A percentile compares a stretch with the other conserved stretches of the same genome.
These are phyloP conservation scores for Solanum sparsipilum DNA, from an alignment of 257 asterid genomes.

Conservation along the genomic window DNA sequence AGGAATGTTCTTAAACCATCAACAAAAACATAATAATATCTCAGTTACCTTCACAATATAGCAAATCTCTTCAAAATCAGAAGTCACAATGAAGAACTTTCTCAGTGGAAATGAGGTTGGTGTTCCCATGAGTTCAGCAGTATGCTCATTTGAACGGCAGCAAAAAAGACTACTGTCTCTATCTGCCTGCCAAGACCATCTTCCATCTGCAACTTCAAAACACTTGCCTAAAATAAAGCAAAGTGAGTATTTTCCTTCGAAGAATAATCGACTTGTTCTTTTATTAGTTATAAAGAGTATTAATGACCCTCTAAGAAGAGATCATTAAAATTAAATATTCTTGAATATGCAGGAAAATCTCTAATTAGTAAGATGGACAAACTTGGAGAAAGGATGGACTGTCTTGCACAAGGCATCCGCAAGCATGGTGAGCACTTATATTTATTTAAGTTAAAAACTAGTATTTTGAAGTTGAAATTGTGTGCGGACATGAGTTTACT, in stretches of 20 bases:
- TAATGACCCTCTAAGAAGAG: not conserved
- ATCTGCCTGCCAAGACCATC: not conserved
- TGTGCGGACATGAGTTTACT: too few species aligned
- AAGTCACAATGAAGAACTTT: not conserved
- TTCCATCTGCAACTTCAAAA: not conserved
- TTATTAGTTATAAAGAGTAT: not conserved
- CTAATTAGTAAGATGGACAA: not conserved
- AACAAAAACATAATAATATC: not conserved
- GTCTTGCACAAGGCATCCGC: slow-evolving; percentile 30
- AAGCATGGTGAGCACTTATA: slow-evolving; percentile 19
- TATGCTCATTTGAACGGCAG: not conserved
- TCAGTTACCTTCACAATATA: not conserved
- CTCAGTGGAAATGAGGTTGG: not conserved
- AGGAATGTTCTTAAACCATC: not conserved
- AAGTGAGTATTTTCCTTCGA: not conserved
- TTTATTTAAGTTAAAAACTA: not conserved
- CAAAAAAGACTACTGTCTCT: not conserved
- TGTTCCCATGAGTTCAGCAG: not conserved
- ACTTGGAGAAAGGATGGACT: slow-evolving; percentile 18
- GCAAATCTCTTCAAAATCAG: not conserved
- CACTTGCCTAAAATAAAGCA: not conserved
- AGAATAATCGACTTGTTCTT: too few species aligned
- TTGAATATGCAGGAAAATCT: not conserved
- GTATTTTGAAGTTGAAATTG: not conserved
- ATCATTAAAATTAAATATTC: too few species aligned